Evolutionary conservation across 805 yeast species (phyloP), one percentile per base, ranked within the genome.

Genomic region (Sugiyamaella qingdaonensis): DNA sequence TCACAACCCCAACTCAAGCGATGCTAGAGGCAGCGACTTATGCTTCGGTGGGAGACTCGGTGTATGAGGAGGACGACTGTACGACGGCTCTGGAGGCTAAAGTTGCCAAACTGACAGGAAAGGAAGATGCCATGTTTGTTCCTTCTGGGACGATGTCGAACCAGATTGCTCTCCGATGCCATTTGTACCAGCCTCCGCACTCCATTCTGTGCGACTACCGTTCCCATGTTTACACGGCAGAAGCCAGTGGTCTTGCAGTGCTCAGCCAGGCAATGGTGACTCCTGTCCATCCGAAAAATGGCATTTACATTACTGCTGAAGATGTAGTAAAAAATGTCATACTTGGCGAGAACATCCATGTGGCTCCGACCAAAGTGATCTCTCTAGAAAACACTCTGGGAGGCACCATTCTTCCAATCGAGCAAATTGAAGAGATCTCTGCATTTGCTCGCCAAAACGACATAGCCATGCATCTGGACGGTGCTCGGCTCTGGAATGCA

Each of bases 401-500:
- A 61, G 98, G 98, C 21, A 75, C 85, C 35, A 71, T 91, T 44
- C 78, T 80, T 68, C 98, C 98, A 8, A 62, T 84, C 43, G 92
- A 85, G 33, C 97, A 91, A 67, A 76, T 91, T 52, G 71, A 73
- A 54, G 78, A 80, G 53, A 91, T 91, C 61, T 78, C 85, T 42
- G 76, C 71, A 41, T 91, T 87, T 77, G 88, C 92, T 58, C 74
- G 76, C 50, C 78, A 72, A 29, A 75, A 83, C 60, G 75, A 74
- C 51, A 70, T 88, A 52, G 77, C 73, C 52, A 68, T 90, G 60
- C 97, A 92, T 64, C 80, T 90, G 62, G 98, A 91, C 67, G 98
- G 97, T 57, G 98, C 97, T n/a, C 79, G 98, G 62, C 71, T 91
- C 48, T 90, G 95, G 91, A 88, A 87, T 67, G 97, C 97, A n/a